These are phyloP conservation scores for Saccharum hybrid DNA, from an alignment of 202 grass and related monocot species.

Conservation along the genomic window DNA sequence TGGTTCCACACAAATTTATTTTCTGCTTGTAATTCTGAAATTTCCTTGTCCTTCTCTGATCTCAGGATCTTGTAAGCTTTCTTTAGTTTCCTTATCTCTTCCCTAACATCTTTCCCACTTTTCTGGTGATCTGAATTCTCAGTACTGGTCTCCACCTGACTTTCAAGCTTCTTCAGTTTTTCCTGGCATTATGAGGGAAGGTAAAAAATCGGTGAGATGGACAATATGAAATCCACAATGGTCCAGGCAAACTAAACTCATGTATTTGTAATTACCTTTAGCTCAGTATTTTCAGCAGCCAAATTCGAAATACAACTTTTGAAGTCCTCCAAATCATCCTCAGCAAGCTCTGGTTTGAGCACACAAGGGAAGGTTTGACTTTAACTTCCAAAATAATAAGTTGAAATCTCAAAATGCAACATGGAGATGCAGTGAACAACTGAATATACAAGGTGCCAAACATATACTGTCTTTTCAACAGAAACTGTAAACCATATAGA, in stretches of 20 bases:
- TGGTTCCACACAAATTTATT: conserved; percentile 80
- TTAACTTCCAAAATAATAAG: neutral
- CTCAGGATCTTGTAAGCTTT: conserved; percentile 57
- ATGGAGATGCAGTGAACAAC: neutral
- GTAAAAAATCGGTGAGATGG: neutral
- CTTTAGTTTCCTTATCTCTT: conserved; percentile 65
- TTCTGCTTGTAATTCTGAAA: conserved; percentile 51
- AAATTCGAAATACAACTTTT: conserved; percentile 52
- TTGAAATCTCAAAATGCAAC: neutral
- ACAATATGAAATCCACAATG: conserved; percentile 7
- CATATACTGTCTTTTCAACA: neutral
- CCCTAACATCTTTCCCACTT: conserved; percentile 18
- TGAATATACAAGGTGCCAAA: neutral
- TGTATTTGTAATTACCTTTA: conserved; percentile 60
- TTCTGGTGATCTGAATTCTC: neutral
- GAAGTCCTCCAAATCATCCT: conserved; percentile 62
- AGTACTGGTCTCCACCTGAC: neutral
- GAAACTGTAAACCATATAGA: neutral
- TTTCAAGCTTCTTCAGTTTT: conserved; percentile 54
- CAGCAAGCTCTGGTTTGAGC: conserved; percentile 56
- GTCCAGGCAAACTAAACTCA: neutral
- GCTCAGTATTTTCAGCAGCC: conserved; percentile 54
- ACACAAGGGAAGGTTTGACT: conserved; percentile 19
- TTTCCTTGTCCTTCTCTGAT: conserved; percentile 59
- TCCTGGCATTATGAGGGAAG: conserved; percentile 41